Conservation (phyloP, 495 filamentous ascomycete species). For the Venustampulla echinocandica region DNA sequence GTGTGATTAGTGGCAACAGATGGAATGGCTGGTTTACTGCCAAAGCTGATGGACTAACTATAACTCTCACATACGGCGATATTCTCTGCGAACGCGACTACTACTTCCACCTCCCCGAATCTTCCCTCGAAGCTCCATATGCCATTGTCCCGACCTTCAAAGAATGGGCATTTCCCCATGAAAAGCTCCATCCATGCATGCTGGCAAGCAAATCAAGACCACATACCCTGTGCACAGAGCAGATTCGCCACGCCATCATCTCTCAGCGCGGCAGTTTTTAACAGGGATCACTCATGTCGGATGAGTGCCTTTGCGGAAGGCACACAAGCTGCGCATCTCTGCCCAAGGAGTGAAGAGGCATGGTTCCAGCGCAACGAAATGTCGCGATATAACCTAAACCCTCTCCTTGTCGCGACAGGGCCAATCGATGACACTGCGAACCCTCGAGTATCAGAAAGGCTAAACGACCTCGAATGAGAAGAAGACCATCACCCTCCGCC, state of each 20-base stretch:
- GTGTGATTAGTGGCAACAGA: constrained; percentile 3
- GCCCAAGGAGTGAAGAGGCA: constrained; percentile 1
- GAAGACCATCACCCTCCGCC: neutral
- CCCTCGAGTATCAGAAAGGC: neutral
- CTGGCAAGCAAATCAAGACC: constrained; percentile 3
- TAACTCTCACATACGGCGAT: constrained; percentile 1
- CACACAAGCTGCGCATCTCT: constrained; percentile 1
- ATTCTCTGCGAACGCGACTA: constrained; percentile 6
- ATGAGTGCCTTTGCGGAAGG: constrained; percentile 1
- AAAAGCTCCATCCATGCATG: neutral
- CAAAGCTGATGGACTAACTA: neutral
- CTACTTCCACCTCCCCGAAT: constrained; percentile 6
- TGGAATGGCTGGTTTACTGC: constrained; percentile 5
- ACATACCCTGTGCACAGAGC: constrained; percentile 1
- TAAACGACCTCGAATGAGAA: neutral
- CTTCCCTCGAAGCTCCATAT: neutral
- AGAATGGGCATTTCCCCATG: constrained; percentile 1
- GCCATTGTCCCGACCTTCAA: constrained; percentile 6
- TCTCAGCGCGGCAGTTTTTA: constrained; percentile 1
- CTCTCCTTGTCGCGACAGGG: constrained; percentile 1
- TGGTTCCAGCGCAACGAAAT: constrained; percentile 1
- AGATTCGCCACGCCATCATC: constrained; percentile 1
- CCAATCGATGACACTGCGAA: neutral
- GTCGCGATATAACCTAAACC: constrained; percentile 1
- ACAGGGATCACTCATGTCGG: neutral